Evolutionary conservation across 208 protist species (phyloP).

Genomic region (Leishmania lainsoni): DNA sequence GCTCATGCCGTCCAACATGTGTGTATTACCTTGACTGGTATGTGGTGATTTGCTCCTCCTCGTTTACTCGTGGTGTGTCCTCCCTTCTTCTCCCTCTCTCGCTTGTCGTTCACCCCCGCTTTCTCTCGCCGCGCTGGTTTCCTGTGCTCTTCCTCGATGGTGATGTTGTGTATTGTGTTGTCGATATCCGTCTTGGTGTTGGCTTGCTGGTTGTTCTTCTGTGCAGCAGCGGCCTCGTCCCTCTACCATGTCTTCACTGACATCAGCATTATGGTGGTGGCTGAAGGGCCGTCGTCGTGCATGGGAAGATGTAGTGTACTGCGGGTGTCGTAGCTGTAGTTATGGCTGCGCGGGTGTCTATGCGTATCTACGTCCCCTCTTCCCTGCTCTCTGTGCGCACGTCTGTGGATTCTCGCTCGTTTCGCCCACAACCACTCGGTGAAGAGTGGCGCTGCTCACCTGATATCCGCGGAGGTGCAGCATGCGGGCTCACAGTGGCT

Average conservation of each 20-base stretch:
- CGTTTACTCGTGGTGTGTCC: neutral
- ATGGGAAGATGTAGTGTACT: too few species aligned
- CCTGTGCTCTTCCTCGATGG: neutral
- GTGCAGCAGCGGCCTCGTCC: too few species aligned
- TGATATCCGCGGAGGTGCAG: too few species aligned
- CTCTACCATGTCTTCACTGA: too few species aligned
- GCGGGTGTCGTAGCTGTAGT: neutral
- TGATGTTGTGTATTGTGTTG: neutral
- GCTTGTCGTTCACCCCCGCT: neutral
- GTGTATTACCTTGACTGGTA: neutral
- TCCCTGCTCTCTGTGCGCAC: neutral
- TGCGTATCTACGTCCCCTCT: neutral
- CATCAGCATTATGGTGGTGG: too few species aligned
- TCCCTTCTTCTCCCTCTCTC: neutral
- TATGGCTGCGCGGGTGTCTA: neutral
- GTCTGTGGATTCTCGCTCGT: neutral
- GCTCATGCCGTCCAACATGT: neutral
- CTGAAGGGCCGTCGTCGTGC: too few species aligned
- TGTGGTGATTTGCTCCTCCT: slow-evolving; percentile 3
- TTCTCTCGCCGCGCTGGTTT: neutral
- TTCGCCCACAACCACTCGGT: too few species aligned
- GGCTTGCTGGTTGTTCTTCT: too few species aligned
- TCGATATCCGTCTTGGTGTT: neutral
- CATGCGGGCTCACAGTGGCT: too few species aligned
- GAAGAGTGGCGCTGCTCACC: too few species aligned